A percentile compares a stretch with the other conserved stretches of the same genome.
These are phyloP conservation scores for Pythium scleroteichum DNA, from an alignment of 352 stramenopile species.

Conservation along the genomic window DNA sequence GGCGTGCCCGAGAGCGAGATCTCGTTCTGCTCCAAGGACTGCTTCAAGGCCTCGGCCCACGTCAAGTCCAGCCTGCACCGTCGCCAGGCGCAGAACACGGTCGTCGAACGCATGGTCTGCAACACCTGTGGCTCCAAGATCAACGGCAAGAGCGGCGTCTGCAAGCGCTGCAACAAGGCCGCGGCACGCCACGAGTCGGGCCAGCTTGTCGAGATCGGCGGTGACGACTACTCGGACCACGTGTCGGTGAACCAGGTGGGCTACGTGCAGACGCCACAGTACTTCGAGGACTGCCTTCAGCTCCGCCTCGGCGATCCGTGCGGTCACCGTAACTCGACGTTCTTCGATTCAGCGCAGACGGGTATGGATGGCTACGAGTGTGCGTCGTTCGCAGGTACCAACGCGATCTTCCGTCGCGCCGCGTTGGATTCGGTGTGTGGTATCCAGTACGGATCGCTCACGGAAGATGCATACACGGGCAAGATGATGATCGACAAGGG, in stretches of 20 bases:
- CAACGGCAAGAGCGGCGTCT: constrained; percentile 45
- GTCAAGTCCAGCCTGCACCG: constrained; percentile 39
- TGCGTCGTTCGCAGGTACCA: constrained; percentile 47
- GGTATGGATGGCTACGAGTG: constrained; percentile 47
- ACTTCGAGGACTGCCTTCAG: constrained; percentile 44
- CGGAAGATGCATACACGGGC: constrained; percentile 52
- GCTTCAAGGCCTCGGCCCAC: constrained; percentile 51
- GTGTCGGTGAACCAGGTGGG: constrained; percentile 40
- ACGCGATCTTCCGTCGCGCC: constrained; percentile 52
- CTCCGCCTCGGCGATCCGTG: constrained; percentile 46
- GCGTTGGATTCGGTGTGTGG: constrained; percentile 49
- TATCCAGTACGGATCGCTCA: constrained; percentile 53
- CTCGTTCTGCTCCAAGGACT: constrained; percentile 50
- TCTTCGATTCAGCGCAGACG: constrained; percentile 47
- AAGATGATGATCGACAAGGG: constrained; percentile 38
- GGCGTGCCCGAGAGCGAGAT: constrained; percentile 45
- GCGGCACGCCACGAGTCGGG: constrained; percentile 42
- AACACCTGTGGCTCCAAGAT: constrained; percentile 36
- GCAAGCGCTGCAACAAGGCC: constrained; percentile 41
- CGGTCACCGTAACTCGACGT: constrained; percentile 46
- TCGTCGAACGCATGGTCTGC: constrained; percentile 24
- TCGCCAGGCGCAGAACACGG: constrained; percentile 42
- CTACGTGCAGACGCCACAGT: constrained; percentile 52
- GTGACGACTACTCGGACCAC: constrained; percentile 38
- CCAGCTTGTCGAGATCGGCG: constrained; percentile 18